Percentiles rank a stretch among this genome's conserved stretches.
phyloP scores from a whole-genome alignment of 2,329 filamentous ascomycete species.

The Dothiorella sarmentorum region DNA sequence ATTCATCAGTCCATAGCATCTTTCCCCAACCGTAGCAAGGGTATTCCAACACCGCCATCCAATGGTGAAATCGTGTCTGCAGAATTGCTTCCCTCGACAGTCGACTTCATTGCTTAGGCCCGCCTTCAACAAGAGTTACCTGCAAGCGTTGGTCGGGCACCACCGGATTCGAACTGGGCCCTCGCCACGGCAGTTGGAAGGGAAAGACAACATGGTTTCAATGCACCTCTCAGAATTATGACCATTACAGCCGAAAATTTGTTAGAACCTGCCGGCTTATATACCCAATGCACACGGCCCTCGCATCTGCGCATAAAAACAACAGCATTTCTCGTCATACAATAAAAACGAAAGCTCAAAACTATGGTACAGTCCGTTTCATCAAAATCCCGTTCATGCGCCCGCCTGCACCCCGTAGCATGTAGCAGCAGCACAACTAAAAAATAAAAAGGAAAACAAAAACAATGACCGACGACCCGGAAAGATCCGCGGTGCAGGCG shows the following conservation, averaged over 20 bases:
- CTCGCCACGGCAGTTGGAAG: conserved; percentile 19
- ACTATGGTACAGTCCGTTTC: conserved; percentile 19
- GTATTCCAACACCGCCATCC: conserved; percentile 42
- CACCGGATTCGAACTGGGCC: conserved; percentile 43
- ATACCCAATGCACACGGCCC: neutral
- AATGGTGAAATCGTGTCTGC: conserved; percentile 41
- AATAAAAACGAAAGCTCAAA: conserved; percentile 4
- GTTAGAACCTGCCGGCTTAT: neutral
- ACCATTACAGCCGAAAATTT: conserved; percentile 18
- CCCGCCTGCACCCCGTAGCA: conserved; percentile 14
- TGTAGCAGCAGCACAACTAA: conserved; percentile 12
- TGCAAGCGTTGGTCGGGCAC: conserved; percentile 38
- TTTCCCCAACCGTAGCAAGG: conserved; percentile 35
- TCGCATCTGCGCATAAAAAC: neutral
- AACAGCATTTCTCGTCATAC: conserved; percentile 2
- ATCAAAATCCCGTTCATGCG: conserved; percentile 4
- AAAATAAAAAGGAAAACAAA: neutral
- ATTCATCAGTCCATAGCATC: conserved; percentile 34
- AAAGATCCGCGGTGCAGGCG: conserved; percentile 4
- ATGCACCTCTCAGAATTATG: conserved; percentile 20
- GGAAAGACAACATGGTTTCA: conserved; percentile 18
- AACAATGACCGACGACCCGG: neutral
- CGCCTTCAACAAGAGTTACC: conserved; percentile 41
- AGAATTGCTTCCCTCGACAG: conserved; percentile 43
- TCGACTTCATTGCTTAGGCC: conserved; percentile 43